A percentile compares a stretch with the other conserved stretches of the same genome.
Evolutionary conservation across 2,329 filamentous ascomycete genomes (phyloP).

Genomic region (Aspergillus carbonarius): DNA sequence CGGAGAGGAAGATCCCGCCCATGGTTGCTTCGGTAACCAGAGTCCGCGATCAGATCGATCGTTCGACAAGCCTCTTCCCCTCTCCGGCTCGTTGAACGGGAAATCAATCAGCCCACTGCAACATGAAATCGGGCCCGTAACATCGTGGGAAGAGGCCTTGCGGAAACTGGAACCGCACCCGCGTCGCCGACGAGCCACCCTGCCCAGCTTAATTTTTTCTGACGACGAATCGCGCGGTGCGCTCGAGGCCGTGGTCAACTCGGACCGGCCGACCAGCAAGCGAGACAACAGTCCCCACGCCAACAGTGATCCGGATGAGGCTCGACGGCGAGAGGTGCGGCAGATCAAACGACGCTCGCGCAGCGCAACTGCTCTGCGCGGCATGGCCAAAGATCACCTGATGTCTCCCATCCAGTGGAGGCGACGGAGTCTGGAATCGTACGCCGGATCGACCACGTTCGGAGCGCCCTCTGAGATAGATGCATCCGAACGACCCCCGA

Average conservation of each 20-base stretch:
- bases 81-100: constrained; percentile 28
- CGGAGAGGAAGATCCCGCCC: constrained; percentile 25
- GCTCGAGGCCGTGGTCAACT: constrained; percentile 25
- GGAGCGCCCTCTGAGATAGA: constrained; percentile 31
- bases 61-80: constrained; percentile 18
- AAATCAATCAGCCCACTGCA: constrained; percentile 24
- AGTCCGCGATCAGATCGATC: constrained; percentile 12
- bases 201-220: constrained; percentile 46
- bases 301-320: constrained; percentile 18
- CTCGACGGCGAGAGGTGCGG: constrained; percentile 21
- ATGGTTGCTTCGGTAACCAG: constrained; percentile 16
- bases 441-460: constrained; percentile 35
- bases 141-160: constrained; percentile 21
- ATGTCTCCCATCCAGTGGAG: constrained; percentile 45
- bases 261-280: constrained; percentile 14
- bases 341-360: constrained; percentile 45
- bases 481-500: constrained; percentile 27
- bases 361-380: constrained; percentile 43
- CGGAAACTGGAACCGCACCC: constrained; percentile 22
- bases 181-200: constrained; percentile 42
- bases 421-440: constrained; percentile 42
- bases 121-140: constrained; percentile 22
- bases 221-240: constrained; percentile 39
- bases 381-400: constrained; percentile 34
- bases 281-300: constrained; percentile 14